Conservation (phyloP, 2,329 filamentous ascomycete genomes). For the Pseudodiploospora longispora region DNA sequence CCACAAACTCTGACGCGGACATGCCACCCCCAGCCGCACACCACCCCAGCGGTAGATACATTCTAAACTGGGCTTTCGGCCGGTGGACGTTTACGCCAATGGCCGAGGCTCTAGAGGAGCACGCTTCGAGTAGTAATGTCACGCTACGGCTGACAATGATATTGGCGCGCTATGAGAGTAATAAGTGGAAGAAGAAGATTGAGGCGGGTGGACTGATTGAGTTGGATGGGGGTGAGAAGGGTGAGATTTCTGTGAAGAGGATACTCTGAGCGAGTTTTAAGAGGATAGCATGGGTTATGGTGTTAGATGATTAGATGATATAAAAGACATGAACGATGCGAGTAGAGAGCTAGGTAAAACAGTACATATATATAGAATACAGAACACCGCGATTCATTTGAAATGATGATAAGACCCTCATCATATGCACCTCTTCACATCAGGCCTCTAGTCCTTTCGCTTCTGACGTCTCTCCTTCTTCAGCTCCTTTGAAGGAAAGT, state of each 20-base stretch:
- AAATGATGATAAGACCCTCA: no score
- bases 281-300: no score
- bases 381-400: no score
- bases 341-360: no score
- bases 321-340: no score
- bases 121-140: slow-evolving; percentile 46
- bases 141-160: slow-evolving; percentile 68
- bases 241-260: slow-evolving; percentile 44
- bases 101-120: slow-evolving; percentile 34
- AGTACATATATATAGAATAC: no score
- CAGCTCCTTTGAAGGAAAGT: no score
- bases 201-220: slow-evolving; percentile 49
- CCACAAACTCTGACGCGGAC: slow-evolving; percentile 45
- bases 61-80: slow-evolving; percentile 97
- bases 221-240: slow-evolving; percentile 36
- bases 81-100: slow-evolving; percentile 80
- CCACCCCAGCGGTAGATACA: slow-evolving; percentile 51
- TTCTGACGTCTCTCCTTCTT: no score
- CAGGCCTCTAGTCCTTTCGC: no score
- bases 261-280: slow-evolving; percentile 28
- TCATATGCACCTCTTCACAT: no score
- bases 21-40: slow-evolving; percentile 23
- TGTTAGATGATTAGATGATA: neutral
- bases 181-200: slow-evolving; percentile 68
- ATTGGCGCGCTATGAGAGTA: slow-evolving; percentile 63